Base-by-base conservation (phyloP, 192 early-diverging fungal genomes). In the Oehlia diaphana region DNA sequence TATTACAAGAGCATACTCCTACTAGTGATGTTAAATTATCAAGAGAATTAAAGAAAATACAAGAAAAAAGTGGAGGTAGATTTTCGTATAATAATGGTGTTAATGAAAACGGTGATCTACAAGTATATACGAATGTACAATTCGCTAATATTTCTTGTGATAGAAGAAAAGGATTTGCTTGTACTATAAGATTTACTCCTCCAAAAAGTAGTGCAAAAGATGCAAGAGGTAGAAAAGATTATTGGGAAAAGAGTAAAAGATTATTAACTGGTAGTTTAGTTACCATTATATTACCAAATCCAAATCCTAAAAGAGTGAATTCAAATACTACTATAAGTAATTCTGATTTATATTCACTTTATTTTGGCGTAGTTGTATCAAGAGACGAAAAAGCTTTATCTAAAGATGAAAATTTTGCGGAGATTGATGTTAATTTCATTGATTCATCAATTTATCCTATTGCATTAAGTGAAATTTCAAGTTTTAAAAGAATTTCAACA, bases 361-460 rank as follows among this genome's bases (percentile, higher is more conserved):
- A 9, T n/a, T n/a, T 90, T 64, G 88, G 83, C 26, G 80, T 85
- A 0, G 74, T 90, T 37, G 73, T 79, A 4, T 16, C 50, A 1
- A 77, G 88, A 12, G 78, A 87, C 33, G 35, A 61, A 42, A 71
- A 84, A 1, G 68, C 4, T 0, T 19, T 90, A 65, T 74, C 84
- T 0, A 69, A 63, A 47, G 61, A 85, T 28, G 47, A 47, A 1
- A 26, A 73, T 7, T 16, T 9, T 9, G 77, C 81, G 0, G 28
- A 50, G 13, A 83, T 87, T 62, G 72, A 76, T 12, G 78, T 87
- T 42, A 68, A 77, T 10, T 75, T 87, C 35, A 70, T 84, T 0
- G 82, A 87, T 58, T 69, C 76, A 37, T 53, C 63, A 67, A 33
- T 87, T 74, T 72, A 53, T 82, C 14, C 33, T 39, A 39, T 81